Evolutionary conservation across 805 yeast species (phyloP).

Genomic region (Priceomyces fermenticarens): DNA sequence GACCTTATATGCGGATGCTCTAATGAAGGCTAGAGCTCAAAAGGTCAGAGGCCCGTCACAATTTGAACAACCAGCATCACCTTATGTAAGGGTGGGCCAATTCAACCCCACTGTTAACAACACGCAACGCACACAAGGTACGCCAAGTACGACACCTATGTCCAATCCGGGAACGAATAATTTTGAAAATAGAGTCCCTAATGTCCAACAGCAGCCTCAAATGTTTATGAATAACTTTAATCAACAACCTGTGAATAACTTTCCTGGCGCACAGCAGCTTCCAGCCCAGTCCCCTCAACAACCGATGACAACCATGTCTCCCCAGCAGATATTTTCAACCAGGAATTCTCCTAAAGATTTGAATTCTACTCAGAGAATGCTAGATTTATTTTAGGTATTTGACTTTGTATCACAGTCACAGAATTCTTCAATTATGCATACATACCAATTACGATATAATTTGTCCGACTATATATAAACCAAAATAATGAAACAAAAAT

Average conservation of each 20-base stretch:
- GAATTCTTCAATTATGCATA: too few relatives aligned
- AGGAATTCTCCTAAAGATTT: conserved; percentile 5
- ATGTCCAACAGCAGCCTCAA: conserved; percentile 7
- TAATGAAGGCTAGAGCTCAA: conserved; percentile 37
- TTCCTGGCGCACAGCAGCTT: conserved; percentile 2
- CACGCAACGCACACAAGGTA: not conserved
- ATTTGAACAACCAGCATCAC: conserved; percentile 9
- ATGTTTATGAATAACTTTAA: conserved; percentile 2
- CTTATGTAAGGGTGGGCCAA: conserved; percentile 1
- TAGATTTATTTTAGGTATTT: conserved; percentile 26
- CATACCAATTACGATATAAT: not conserved
- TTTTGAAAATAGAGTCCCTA: conserved; percentile 1
- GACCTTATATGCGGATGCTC: conserved; percentile 54
- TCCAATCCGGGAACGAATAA: not conserved
- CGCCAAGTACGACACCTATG: conserved; percentile 1
- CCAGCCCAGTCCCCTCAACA: conserved; percentile 11
- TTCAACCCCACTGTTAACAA: not conserved
- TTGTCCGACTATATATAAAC: not conserved
- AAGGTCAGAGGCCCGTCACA: conserved; percentile 34
- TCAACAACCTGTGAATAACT: conserved; percentile 1
- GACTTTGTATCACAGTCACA: conserved; percentile 5
- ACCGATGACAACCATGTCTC: conserved; percentile 25
- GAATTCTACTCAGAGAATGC: conserved; percentile 11
- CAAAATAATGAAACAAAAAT: not conserved
- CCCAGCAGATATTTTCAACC: conserved; percentile 32